Evolutionary conservation across 768 basidiomycete species (phyloP), one percentile per base, ranked within the genome.

Genomic region (Mycena filopes): DNA sequence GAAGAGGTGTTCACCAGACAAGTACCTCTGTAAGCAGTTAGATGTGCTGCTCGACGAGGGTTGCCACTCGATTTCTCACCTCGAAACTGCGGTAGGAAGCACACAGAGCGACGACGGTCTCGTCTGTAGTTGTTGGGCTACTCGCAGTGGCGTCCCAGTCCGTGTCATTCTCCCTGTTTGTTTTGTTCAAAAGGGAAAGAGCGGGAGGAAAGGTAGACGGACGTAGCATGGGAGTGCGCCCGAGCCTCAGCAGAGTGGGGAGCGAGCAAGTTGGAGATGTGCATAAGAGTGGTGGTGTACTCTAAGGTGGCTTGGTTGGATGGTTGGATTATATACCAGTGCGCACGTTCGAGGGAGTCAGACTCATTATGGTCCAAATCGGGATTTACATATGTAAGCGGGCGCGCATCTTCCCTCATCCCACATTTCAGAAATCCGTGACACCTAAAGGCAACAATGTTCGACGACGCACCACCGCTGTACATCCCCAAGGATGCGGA

Each of bases 11-110:
- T 85, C 83, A 31, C 90, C 92, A 43, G 81, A 80, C 50, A 93
- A 84, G 69, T 87, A 94, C 25, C 68, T 41, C 64, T 69, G 33
- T 13, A 29, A 51, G 13, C 21, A 21, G 36, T 63, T 4, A 63
- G 62, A 21, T 15, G 26, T 20, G 18, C 15, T 46, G 49, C 21
- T 43, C 16, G 10, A 13, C 36, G 45, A 12, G 3, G 18, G 45
- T 16, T 21, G n/a, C 18, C 26, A 26, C 42, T 23, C 21, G 12
- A 13, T 12, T 26, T 25, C 63, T 26, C 36, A 69, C 67, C 67
- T 86, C 86, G 71, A 94, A 87, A 3, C 92, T 90, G 68, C 89
- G 84, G 77, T 94, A 94, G 6, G 92, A 89, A n/a, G 93, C 91
- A 70, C 87, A 91, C 23, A 88, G 86, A 1, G 92, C 89, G 43